Evolutionary conservation across 177 flowering plant species (phyloP).

Genomic region (Vitis hybrid): DNA sequence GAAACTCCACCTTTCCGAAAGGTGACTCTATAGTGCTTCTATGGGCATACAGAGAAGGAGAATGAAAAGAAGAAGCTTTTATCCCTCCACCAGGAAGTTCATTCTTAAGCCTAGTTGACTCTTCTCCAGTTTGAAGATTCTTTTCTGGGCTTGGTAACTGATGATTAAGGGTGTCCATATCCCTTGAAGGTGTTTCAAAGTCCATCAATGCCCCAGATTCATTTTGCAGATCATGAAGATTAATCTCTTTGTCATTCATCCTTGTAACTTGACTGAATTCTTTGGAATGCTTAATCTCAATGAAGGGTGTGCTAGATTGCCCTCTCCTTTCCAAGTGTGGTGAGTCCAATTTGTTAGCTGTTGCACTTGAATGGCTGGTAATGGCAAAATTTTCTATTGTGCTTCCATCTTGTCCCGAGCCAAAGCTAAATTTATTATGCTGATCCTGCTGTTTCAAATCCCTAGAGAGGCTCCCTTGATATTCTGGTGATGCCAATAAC

Average conservation of each 20-base stretch:
- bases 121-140: slow-evolving; percentile 16
- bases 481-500: slow-evolving; percentile 15
- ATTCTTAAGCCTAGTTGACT: slow-evolving; percentile 14
- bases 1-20: slow-evolving; percentile 32
- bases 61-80: slow-evolving; percentile 9
- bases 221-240: slow-evolving; percentile 16
- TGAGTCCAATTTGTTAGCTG: slow-evolving; percentile 15
- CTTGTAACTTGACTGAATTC: slow-evolving; percentile 13
- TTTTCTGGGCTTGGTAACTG: slow-evolving; percentile 21
- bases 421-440: neutral
- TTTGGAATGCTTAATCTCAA: slow-evolving; percentile 3
- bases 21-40: slow-evolving; percentile 16
- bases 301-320: slow-evolving; percentile 13
- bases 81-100: slow-evolving; percentile 14
- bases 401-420: slow-evolving; percentile 19
- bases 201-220: slow-evolving; percentile 17
- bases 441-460: slow-evolving; percentile 12
- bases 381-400: slow-evolving; percentile 10
- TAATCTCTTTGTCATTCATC: slow-evolving; percentile 12
- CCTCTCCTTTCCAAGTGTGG: slow-evolving; percentile 6
- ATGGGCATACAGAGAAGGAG: slow-evolving; percentile 22
- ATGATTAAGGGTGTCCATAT: slow-evolving; percentile 6
- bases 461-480: slow-evolving; percentile 3
- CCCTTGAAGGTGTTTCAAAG: slow-evolving; percentile 21
- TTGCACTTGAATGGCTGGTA: slow-evolving; percentile 15